A percentile compares a stretch with the other conserved stretches of the same genome.
phyloP scores from a whole-genome alignment of 75 land plant genomes.

The Cunninghamia lanceolata region DNA sequence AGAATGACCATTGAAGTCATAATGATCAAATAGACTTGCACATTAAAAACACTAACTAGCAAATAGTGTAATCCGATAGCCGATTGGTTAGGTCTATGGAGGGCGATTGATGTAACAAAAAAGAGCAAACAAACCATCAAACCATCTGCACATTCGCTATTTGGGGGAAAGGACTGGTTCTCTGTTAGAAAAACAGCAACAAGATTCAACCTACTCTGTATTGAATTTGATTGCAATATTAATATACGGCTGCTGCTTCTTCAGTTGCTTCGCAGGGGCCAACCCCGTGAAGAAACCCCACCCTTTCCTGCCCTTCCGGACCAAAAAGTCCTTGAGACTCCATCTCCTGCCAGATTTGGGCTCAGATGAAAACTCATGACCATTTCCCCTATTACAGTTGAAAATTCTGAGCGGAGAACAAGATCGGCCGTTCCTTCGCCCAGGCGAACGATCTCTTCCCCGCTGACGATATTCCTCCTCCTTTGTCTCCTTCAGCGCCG shows the following conservation, averaged over 20 bases:
- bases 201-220: not conserved
- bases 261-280: not conserved
- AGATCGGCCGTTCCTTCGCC: slow-evolving; percentile 25
- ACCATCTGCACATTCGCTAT: too few species aligned
- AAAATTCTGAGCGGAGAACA: slow-evolving; percentile 29
- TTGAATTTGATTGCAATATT: not conserved
- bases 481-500: slow-evolving; percentile 11
- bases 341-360: slow-evolving; percentile 28
- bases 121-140: too few species aligned
- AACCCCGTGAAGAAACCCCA: slow-evolving; percentile 6
- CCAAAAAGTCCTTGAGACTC: slow-evolving; percentile 52
- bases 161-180: not conserved
- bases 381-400: not conserved
- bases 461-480: not conserved
- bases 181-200: not conserved
- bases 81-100: too few species aligned
- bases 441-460: not conserved
- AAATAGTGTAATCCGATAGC: too few species aligned
- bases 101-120: too few species aligned
- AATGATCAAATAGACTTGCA: too few species aligned
- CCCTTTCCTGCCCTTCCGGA: slow-evolving; percentile 61
- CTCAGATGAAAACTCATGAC: not conserved
- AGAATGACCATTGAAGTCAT: too few species aligned
- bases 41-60: too few species aligned
- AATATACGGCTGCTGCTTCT: not conserved